phyloP scores from a whole-genome alignment of 306 rosid genomes.

The Acacia crassicarpa region DNA sequence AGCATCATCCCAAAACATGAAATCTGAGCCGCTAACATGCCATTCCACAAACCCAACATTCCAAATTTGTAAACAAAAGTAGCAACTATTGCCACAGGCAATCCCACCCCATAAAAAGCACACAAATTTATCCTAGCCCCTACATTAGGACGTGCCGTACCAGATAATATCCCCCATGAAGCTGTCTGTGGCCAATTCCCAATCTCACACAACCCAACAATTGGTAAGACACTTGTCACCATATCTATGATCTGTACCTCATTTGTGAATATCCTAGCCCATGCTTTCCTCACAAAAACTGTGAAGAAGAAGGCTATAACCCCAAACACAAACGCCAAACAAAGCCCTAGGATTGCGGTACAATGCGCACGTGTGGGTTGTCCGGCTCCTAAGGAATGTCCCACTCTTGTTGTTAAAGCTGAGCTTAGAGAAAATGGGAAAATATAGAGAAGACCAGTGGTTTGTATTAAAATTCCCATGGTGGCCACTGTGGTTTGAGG shows the following conservation, averaged over 20 bases:
- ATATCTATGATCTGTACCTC: constrained; percentile 65
- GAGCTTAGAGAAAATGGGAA: constrained; percentile 64
- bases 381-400: constrained; percentile 72
- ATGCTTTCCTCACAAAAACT: constrained; percentile 43
- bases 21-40: constrained; percentile 68
- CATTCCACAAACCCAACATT: constrained; percentile 70
- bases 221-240: constrained; percentile 58
- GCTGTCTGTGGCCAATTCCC: constrained; percentile 83
- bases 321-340: constrained; percentile 50
- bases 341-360: constrained; percentile 55
- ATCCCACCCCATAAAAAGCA: constrained; percentile 72
- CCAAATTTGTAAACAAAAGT: constrained; percentile 52
- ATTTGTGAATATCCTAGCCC: constrained; percentile 67
- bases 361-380: constrained; percentile 57
- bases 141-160: constrained; percentile 71
- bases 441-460: constrained; percentile 66
- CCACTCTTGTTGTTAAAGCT: constrained; percentile 66
- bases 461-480: constrained; percentile 85
- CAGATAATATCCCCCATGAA: constrained; percentile 68
- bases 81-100: constrained; percentile 58
- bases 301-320: constrained; percentile 45
- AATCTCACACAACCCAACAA: constrained; percentile 74
- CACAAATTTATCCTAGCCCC: constrained; percentile 75
- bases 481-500: constrained; percentile 76
- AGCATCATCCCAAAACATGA: constrained; percentile 72